Evolutionary conservation across 331 rosid species (phyloP).

Genomic region (Acacia concinna): DNA sequence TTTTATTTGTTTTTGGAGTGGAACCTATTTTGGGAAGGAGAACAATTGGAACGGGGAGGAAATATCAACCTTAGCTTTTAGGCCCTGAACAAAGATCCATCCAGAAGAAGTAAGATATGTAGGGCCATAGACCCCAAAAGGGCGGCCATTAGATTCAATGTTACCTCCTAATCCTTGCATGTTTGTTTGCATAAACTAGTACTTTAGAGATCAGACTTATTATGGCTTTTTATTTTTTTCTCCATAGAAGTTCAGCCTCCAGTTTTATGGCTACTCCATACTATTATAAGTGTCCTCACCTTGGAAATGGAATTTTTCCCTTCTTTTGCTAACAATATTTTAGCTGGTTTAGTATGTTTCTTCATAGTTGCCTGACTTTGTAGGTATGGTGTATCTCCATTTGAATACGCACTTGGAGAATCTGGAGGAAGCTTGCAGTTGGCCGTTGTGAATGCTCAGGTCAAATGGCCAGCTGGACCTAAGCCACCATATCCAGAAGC

Average conservation of each 20-base stretch:
- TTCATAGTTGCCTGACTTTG: slow-evolving; percentile 27
- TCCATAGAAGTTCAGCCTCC: slow-evolving; percentile 3
- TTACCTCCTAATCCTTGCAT: background rate
- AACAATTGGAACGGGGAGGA: background rate
- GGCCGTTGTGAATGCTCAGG: slow-evolving; percentile 85
- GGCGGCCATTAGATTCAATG: background rate
- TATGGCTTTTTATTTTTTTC: background rate
- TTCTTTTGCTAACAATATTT: background rate
- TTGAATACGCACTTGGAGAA: slow-evolving; percentile 98
- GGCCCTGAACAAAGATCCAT: background rate
- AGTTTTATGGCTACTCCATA: background rate
- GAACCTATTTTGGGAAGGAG: background rate
- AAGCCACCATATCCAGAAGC: slow-evolving; percentile 92
- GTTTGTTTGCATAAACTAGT: background rate
- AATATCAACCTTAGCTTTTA: background rate
- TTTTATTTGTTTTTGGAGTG: background rate
- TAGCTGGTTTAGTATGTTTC: slow-evolving; percentile 12
- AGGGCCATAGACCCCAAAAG: background rate
- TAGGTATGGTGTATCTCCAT: slow-evolving; percentile 96
- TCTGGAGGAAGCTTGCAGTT: slow-evolving; percentile 96
- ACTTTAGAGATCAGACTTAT: background rate
- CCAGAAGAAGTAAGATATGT: background rate
- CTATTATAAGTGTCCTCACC: background rate
- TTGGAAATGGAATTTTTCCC: background rate
- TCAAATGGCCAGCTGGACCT: slow-evolving; percentile 92